Percentiles rank a stretch among this genome's conserved stretches.
Evolutionary conservation across 495 filamentous ascomycete genomes (phyloP).

Genomic region (Aspergillus leporis): DNA sequence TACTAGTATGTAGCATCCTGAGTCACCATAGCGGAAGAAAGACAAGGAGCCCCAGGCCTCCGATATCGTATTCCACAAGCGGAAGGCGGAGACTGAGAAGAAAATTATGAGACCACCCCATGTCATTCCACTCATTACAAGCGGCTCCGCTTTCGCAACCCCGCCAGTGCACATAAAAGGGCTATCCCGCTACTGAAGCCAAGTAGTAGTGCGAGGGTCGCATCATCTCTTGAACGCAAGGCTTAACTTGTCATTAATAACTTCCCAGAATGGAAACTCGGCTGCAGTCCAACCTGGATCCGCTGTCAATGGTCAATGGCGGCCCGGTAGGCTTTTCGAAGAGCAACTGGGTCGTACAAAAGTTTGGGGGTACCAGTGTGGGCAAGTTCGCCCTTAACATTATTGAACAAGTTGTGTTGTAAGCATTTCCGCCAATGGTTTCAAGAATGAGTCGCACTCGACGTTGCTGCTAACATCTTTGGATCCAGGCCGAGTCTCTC

Average conservation of each 20-base stretch:
- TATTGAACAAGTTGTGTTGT: slow-evolving; percentile 74
- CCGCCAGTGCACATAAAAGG: slow-evolving; percentile 28
- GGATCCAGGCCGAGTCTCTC: slow-evolving; percentile 60
- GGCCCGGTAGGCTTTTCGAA: slow-evolving; percentile 11
- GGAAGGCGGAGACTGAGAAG: slow-evolving; percentile 26
- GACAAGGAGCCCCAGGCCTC: neutral
- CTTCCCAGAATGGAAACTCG: slow-evolving; percentile 20
- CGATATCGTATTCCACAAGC: slow-evolving; percentile 19
- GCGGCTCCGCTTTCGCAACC: slow-evolving; percentile 44
- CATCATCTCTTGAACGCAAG: slow-evolving; percentile 10
- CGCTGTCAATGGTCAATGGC: slow-evolving; percentile 16
- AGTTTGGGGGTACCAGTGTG: slow-evolving; percentile 78
- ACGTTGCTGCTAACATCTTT: slow-evolving; percentile 8
- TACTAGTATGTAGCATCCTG: neutral
- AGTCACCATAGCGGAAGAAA: neutral
- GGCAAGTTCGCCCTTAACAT: slow-evolving; percentile 71
- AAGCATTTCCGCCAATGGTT: slow-evolving; percentile 19
- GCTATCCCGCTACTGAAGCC: slow-evolving; percentile 18
- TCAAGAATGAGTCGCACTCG: neutral
- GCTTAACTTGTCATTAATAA: slow-evolving; percentile 5
- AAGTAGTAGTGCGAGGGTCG: neutral
- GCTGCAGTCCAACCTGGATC: slow-evolving; percentile 16
- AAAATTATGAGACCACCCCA: slow-evolving; percentile 16
- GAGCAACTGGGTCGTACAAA: slow-evolving; percentile 75
- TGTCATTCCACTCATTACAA: slow-evolving; percentile 4